Percentiles rank a stretch among this genome's conserved stretches.
These are phyloP conservation scores for Wakefieldia striispora DNA, from an alignment of 768 basidiomycete genomes.

Conservation along the genomic window DNA sequence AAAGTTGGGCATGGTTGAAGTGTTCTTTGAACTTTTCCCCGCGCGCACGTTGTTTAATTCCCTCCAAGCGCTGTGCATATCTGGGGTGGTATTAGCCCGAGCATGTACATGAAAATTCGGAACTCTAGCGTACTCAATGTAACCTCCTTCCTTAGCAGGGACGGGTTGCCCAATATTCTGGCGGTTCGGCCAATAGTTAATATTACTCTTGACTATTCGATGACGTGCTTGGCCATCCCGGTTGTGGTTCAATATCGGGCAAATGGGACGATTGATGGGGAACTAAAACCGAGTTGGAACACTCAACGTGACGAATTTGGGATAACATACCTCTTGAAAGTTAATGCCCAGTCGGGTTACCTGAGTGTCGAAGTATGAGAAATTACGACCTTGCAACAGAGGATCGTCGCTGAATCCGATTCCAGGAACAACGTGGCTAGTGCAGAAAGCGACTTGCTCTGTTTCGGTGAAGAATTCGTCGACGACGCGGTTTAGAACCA, in stretches of 20 bases:
- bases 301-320: background rate
- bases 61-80: slow-evolving; percentile 46
- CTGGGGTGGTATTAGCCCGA: slow-evolving; percentile 30
- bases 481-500: slow-evolving; percentile 60
- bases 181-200: slow-evolving; percentile 88
- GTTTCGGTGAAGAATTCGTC: slow-evolving; percentile 84
- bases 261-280: slow-evolving; percentile 80
- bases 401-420: slow-evolving; percentile 78
- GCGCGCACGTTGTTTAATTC: slow-evolving; percentile 58
- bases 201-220: slow-evolving; percentile 51
- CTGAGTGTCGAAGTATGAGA: slow-evolving; percentile 87
- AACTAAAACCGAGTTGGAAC: slow-evolving; percentile 38
- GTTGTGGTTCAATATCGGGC: slow-evolving; percentile 69
- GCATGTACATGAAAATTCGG: background rate
- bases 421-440: slow-evolving; percentile 54
- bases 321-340: slow-evolving; percentile 57
- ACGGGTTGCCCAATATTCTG: slow-evolving; percentile 48
- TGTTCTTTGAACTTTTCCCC: slow-evolving; percentile 80
- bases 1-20: slow-evolving; percentile 69
- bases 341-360: slow-evolving; percentile 78
- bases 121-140: slow-evolving; percentile 44
- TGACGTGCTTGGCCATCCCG: slow-evolving; percentile 61
- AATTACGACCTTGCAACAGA: slow-evolving; percentile 80
- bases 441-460: slow-evolving; percentile 90
- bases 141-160: slow-evolving; percentile 52